Evolutionary conservation across 257 asterid species (phyloP).

Genomic region (Paulownia fortunei): DNA sequence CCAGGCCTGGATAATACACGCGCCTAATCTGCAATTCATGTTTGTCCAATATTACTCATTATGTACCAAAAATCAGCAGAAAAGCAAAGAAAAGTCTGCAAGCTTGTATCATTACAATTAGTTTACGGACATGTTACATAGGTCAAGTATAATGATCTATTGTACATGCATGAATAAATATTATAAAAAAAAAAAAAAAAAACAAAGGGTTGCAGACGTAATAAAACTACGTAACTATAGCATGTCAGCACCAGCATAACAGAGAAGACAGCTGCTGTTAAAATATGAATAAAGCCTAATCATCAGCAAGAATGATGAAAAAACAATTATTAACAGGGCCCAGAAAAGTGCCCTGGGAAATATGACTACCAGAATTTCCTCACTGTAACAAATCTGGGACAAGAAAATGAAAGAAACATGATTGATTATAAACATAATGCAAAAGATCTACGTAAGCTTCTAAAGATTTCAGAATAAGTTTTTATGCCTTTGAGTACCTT

Average conservation of each 20-base stretch:
- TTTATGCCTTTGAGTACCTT: slow-evolving; percentile 58
- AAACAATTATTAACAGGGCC: neutral
- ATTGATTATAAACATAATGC: neutral
- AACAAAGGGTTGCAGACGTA: neutral
- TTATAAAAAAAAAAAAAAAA: neutral
- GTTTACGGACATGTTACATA: neutral
- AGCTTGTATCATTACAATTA: neutral
- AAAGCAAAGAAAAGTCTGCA: neutral
- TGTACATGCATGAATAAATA: neutral
- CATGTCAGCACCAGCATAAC: neutral
- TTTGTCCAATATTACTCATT: neutral
- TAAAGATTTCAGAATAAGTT: neutral
- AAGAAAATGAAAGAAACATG: slow-evolving; percentile 8
- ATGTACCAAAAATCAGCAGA: slow-evolving; percentile 7
- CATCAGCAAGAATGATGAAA: neutral
- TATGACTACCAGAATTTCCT: slow-evolving; percentile 3
- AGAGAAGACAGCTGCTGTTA: neutral
- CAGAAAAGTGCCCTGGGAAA: neutral
- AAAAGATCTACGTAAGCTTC: neutral
- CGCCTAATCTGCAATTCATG: slow-evolving; percentile 62
- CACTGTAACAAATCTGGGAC: neutral
- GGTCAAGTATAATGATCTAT: neutral
- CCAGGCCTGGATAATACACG: slow-evolving; percentile 93
- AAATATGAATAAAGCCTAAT: neutral
- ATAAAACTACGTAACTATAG: neutral